Evolutionary conservation across 2,329 filamentous ascomycete species (phyloP).

Genomic region (Tetracladium maxilliforme): DNA sequence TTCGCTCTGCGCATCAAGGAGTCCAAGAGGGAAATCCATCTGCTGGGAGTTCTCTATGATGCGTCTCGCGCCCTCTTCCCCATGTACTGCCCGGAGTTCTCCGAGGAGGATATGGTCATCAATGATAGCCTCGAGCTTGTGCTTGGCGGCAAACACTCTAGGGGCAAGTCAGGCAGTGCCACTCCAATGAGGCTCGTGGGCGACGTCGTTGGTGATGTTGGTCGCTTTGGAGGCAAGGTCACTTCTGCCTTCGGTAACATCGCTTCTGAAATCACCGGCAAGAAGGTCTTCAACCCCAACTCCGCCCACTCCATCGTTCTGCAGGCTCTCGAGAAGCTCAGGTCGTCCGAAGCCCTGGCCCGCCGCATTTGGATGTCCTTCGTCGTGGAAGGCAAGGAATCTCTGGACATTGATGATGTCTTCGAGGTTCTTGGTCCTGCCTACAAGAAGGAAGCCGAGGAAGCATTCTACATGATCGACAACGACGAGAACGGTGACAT

Average conservation of each 20-base stretch:
- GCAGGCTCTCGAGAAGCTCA: conserved; percentile 72
- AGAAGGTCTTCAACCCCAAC: conserved; percentile 86
- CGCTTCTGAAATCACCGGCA: conserved; percentile 87
- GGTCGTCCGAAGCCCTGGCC: conserved; percentile 82
- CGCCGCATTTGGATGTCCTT: conserved; percentile 97
- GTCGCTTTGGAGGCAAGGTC: conserved; percentile 80
- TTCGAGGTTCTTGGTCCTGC: conserved; percentile 70
- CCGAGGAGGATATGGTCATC: conserved; percentile 84
- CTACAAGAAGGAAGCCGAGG: conserved; percentile 65
- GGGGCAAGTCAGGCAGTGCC: conserved; percentile 38
- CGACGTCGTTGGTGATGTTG: conserved; percentile 47
- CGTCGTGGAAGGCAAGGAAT: conserved; percentile 75
- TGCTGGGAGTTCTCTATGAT: conserved; percentile 78
- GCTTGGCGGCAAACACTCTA: conserved; percentile 31
- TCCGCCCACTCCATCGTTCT: conserved; percentile 82
- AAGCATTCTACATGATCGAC: conserved; percentile 71
- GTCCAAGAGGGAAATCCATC: conserved; percentile 72
- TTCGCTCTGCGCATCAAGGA: conserved; percentile 74
- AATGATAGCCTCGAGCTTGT: conserved; percentile 66
- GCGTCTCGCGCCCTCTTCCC: conserved; percentile 82
- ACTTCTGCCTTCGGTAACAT: conserved; percentile 88
- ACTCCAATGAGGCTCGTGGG: conserved; percentile 71
- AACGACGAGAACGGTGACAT: conserved; percentile 87
- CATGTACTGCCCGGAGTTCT: conserved; percentile 81
- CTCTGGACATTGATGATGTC: conserved; percentile 68